Conservation (phyloP, 129 eudicot genomes). For the Solidago caesia region DNA sequence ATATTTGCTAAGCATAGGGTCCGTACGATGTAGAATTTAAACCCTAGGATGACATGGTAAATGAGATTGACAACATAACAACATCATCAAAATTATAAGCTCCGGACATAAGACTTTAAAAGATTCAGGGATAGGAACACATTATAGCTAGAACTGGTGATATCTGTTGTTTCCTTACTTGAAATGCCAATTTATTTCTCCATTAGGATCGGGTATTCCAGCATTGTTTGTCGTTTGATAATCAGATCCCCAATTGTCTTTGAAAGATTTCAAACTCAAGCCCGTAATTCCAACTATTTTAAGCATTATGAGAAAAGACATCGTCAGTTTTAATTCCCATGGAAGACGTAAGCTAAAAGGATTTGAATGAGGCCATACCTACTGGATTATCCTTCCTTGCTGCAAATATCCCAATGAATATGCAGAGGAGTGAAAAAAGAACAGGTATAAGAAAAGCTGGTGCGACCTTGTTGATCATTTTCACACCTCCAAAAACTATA, state of each 20-base stretch:
- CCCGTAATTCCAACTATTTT: slow-evolving; percentile 83
- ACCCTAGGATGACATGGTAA: slow-evolving; percentile 13
- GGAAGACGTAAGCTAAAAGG: slow-evolving; percentile 6
- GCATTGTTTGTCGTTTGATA: slow-evolving; percentile 88
- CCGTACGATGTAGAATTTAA: background rate
- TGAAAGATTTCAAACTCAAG: slow-evolving; percentile 70
- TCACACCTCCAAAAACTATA: slow-evolving; percentile 97
- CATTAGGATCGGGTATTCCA: slow-evolving; percentile 94
- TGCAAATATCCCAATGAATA: slow-evolving; percentile 76
- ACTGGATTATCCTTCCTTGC: slow-evolving; percentile 73
- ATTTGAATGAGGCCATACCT: slow-evolving; percentile 34
- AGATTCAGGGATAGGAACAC: background rate
- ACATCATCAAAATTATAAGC: background rate
- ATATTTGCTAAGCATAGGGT: background rate
- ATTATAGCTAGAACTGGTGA: slow-evolving; percentile 1
- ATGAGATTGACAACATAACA: slow-evolving; percentile 15
- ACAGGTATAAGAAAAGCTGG: slow-evolving; percentile 99
- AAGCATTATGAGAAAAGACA: slow-evolving; percentile 14
- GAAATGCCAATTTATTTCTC: slow-evolving; percentile 83
- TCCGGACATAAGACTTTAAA: slow-evolving; percentile 20
- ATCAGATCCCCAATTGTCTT: slow-evolving; percentile 76
- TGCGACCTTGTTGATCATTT: slow-evolving; percentile 94
- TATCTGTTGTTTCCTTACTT: slow-evolving; percentile 48
- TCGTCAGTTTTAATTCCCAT: slow-evolving; percentile 11
- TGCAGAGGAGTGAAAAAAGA: slow-evolving; percentile 74